Conservation (phyloP, 2,329 filamentous ascomycete species). For the Colletotrichum nymphaeae region DNA sequence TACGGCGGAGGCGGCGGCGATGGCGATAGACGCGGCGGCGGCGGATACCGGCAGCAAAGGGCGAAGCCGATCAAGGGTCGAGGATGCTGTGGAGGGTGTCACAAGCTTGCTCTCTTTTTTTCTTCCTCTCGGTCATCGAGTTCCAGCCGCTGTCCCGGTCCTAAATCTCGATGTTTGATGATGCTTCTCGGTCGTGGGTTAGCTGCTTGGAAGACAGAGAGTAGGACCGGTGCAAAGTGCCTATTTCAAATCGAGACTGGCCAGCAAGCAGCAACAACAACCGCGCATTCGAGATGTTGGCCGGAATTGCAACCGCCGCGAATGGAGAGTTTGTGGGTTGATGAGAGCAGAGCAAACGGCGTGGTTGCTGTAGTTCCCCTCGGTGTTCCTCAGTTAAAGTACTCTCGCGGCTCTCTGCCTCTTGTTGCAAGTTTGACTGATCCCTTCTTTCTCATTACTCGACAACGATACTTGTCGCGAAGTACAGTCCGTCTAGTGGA, state of each 20-base stretch:
- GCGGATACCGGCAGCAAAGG: slow-evolving; percentile 24
- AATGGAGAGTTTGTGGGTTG: not conserved
- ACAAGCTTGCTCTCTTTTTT: not conserved
- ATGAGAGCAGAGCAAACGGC: not conserved
- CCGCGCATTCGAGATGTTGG: no score
- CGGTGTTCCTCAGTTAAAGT: not conserved
- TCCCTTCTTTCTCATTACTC: not conserved
- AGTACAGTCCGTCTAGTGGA: not conserved
- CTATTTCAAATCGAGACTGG: not conserved
- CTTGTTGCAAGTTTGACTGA: no score
- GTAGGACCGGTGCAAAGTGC: not conserved
- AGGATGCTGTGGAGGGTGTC: slow-evolving; percentile 14
- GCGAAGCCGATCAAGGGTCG: slow-evolving; percentile 2
- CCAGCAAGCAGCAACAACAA: not conserved
- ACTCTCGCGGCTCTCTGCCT: no score
- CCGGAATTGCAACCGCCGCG: not conserved
- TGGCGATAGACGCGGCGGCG: not conserved
- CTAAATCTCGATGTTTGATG: not conserved
- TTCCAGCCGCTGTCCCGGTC: not conserved
- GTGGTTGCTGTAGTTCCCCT: not conserved
- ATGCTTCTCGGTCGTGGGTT: not conserved
- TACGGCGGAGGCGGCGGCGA: not conserved
- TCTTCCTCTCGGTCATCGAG: not conserved
- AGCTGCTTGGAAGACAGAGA: not conserved
- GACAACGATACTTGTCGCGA: not conserved